A percentile compares a stretch with the other conserved stretches of the same genome.
phyloP scores from a whole-genome alignment of 306 rosid species.

The Neltuma alba region DNA sequence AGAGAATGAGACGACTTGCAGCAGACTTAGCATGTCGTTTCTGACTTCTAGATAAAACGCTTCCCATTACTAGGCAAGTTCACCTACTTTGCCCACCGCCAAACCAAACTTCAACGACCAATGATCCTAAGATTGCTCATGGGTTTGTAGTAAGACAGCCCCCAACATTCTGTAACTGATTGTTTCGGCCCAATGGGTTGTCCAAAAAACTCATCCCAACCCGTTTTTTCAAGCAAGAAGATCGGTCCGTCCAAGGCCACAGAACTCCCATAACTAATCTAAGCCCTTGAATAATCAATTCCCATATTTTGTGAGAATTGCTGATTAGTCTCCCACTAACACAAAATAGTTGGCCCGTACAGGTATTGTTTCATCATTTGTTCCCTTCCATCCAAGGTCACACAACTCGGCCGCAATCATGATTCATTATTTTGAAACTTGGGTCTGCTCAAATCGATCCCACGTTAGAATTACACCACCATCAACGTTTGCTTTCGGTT shows the following conservation, averaged over 20 bases:
- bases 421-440: constrained; percentile 22
- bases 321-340: background rate
- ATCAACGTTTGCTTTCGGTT: background rate
- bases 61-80: too few species aligned
- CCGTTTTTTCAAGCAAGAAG: too few species aligned
- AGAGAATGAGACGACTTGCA: too few species aligned
- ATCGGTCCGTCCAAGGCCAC: too few species aligned
- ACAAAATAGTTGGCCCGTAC: constrained; percentile 15
- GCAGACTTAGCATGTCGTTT: too few species aligned
- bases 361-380: background rate
- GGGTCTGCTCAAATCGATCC: background rate
- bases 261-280: background rate
- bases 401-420: constrained; percentile 26
- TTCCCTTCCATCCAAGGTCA: background rate
- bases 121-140: too few species aligned
- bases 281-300: background rate
- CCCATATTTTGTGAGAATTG: background rate
- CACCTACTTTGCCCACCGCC: too few species aligned
- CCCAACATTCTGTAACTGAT: background rate
- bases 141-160: too few species aligned
- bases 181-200: background rate
- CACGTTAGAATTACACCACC: background rate
- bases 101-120: too few species aligned
- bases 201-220: background rate
- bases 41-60: too few species aligned